These are phyloP conservation scores for Dianthus caryophyllus DNA, from an alignment of 148 eudicot species.

Conservation along the genomic window DNA sequence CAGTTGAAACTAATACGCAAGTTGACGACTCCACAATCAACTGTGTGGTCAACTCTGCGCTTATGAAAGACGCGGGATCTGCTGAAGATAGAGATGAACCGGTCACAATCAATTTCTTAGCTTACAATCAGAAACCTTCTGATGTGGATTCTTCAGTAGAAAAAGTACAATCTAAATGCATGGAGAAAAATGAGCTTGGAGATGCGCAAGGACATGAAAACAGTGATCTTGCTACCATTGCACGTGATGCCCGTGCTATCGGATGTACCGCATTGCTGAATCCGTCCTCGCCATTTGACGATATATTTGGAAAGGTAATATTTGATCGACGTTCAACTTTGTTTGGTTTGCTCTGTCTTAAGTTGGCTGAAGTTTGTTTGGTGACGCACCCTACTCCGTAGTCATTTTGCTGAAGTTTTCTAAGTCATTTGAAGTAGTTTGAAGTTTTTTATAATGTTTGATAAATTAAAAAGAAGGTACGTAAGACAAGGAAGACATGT, in stretches of 20 bases:
- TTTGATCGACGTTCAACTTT: not conserved
- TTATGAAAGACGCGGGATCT: conserved; percentile 15
- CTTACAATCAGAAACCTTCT: conserved; percentile 19
- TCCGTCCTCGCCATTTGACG: conserved; percentile 25
- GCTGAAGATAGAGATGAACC: conserved; percentile 13
- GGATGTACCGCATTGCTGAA: conserved; percentile 4
- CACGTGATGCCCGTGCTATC: conserved; percentile 7
- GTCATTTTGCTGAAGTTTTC: too few species aligned
- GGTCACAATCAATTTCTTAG: not conserved
- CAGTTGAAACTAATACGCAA: conserved; percentile 18
- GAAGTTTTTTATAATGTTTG: too few species aligned
- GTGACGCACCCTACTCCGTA: too few species aligned
- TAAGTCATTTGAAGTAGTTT: too few species aligned
- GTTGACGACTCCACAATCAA: conserved; percentile 20
- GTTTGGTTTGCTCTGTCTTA: conserved; percentile 1
- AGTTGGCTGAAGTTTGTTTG: too few species aligned
- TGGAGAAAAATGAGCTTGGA: conserved; percentile 6
- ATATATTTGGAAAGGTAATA: conserved; percentile 28
- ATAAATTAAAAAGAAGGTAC: too few species aligned
- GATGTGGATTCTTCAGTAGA: conserved; percentile 19
- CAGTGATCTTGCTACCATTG: conserved; percentile 7
- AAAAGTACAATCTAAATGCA: not conserved
- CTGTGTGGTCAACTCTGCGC: conserved; percentile 7
- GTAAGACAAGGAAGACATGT: too few species aligned
- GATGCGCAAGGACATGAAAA: conserved; percentile 7